Evolutionary conservation across 2,329 filamentous ascomycete species (phyloP).

Genomic region (Paradendryphiella salina): DNA sequence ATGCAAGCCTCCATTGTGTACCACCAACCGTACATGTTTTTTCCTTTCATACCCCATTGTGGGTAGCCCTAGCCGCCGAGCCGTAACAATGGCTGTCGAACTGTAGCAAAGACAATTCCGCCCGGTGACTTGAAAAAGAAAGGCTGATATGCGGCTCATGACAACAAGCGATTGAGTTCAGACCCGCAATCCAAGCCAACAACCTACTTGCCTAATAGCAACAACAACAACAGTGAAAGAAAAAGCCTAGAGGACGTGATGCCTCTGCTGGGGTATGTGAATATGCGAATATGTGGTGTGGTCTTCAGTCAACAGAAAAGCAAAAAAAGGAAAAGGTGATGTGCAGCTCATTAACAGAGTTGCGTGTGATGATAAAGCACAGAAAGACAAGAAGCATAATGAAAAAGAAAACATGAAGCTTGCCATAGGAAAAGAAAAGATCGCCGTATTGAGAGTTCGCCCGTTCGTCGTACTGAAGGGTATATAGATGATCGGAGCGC

Average conservation of each 20-base stretch:
- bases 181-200: neutral
- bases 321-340: constrained; percentile 1
- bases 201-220: neutral
- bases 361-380: constrained; percentile 1
- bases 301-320: neutral
- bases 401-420: neutral
- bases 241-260: neutral
- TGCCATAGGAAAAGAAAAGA: neutral
- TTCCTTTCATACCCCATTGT: neutral
- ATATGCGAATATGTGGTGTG: constrained; percentile 2
- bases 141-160: neutral
- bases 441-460: constrained; percentile 17
- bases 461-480: constrained; percentile 20
- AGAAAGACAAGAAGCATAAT: neutral
- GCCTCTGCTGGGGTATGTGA: constrained; percentile 3
- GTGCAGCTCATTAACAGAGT: constrained; percentile 4
- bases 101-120: neutral
- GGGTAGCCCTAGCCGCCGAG: neutral
- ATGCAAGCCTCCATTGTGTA: constrained; percentile 1
- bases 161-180: neutral
- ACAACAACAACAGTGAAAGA: neutral
- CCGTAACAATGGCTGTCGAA: neutral
- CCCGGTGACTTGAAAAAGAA: neutral
- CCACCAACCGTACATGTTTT: neutral
- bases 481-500: constrained; percentile 25